Conservation (phyloP, 208 protist species). For the Leptomonas pyrrhocoris region DNA sequence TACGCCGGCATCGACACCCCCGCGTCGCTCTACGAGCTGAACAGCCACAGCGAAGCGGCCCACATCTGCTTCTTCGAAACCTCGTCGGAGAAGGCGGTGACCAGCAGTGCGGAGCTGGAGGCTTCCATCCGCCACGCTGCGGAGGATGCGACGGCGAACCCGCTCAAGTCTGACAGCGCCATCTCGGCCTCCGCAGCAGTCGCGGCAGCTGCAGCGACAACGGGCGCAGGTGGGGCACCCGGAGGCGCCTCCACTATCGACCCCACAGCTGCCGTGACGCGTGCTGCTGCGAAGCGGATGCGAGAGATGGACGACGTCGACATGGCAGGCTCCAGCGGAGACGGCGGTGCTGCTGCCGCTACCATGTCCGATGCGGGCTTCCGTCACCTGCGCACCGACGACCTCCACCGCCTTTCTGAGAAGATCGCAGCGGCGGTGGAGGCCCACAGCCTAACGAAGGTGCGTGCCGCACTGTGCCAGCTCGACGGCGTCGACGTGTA, state of each 20-base stretch:
- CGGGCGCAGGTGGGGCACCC: too few relatives aligned
- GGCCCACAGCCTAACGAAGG: constrained; percentile 35
- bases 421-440: constrained; percentile 50
- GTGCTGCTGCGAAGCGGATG: constrained; percentile 20
- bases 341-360: background rate
- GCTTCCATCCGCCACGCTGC: constrained; percentile 62
- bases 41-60: constrained; percentile 37
- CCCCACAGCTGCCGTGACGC: constrained; percentile 14
- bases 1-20: constrained; percentile 63
- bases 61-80: constrained; percentile 83
- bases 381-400: constrained; percentile 25
- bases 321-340: background rate
- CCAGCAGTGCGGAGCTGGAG: constrained; percentile 55
- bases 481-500: constrained; percentile 66
- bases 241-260: background rate
- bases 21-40: constrained; percentile 56
- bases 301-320: constrained; percentile 24
- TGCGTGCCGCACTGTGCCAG: constrained; percentile 53
- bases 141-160: constrained; percentile 69
- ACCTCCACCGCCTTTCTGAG: constrained; percentile 51
- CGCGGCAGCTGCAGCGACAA: background rate
- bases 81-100: constrained; percentile 87
- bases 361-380: constrained; percentile 2
- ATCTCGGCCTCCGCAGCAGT: constrained; percentile 17
- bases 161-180: constrained; percentile 42